Evolutionary conservation across 345 rosid species (phyloP).

Genomic region (Hibiscus tridactylites): DNA sequence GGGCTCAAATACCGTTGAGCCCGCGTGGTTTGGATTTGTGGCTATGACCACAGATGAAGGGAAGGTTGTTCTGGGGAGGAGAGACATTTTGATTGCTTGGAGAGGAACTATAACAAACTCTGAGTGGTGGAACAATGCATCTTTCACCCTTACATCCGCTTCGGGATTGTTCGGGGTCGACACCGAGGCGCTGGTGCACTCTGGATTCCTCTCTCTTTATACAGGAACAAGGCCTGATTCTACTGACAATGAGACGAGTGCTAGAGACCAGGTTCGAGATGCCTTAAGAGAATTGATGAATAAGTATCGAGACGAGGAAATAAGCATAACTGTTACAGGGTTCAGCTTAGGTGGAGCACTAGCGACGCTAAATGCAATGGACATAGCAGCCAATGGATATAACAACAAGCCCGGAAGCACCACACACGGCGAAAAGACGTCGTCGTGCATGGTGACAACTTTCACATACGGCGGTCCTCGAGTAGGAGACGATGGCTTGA

Average conservation of each 20-base stretch:
- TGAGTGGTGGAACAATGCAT: background rate
- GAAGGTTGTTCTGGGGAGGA: background rate
- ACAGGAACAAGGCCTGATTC: background rate
- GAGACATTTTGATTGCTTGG: background rate
- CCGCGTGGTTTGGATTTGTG: background rate
- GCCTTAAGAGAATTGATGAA: background rate
- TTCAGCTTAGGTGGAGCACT: background rate
- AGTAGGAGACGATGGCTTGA: background rate
- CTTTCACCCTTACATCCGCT: background rate
- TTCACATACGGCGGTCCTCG: background rate
- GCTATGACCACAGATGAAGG: background rate
- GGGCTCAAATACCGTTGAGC: background rate
- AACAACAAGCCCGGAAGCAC: background rate
- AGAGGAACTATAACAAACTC: background rate
- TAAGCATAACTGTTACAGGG: background rate
- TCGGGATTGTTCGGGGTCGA: background rate
- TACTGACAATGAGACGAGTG: background rate
- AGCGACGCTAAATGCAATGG: background rate
- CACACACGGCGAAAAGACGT: background rate
- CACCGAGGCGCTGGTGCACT: background rate
- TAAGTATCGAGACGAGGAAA: background rate
- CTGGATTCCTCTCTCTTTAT: background rate
- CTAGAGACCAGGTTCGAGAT: background rate
- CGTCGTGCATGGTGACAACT: background rate
- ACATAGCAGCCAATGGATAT: background rate